Evolutionary conservation across 495 filamentous ascomycete genomes (phyloP).

Genomic region (Wilcoxina mikolae): DNA sequence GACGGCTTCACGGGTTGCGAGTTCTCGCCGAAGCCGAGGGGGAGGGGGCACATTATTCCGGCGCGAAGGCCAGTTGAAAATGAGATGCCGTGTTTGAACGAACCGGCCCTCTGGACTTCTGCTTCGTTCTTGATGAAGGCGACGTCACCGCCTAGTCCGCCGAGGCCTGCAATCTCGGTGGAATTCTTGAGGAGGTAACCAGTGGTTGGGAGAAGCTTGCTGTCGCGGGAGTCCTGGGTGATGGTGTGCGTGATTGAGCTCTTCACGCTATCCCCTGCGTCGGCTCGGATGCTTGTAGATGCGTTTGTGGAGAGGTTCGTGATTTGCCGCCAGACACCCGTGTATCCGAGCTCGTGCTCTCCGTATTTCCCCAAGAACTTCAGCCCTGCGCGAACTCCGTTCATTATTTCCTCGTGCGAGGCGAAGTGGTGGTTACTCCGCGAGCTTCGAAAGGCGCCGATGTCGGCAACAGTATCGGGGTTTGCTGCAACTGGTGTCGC

Average conservation of each 20-base stretch:
- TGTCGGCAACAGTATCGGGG: constrained; percentile 57
- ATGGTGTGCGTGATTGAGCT: constrained; percentile 70
- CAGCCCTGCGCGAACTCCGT: constrained; percentile 60
- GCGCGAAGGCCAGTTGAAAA: constrained; percentile 56
- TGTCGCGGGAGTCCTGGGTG: constrained; percentile 62
- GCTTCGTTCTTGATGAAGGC: constrained; percentile 77
- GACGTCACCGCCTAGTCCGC: constrained; percentile 72
- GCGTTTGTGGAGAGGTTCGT: constrained; percentile 60
- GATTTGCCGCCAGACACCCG: constrained; percentile 71
- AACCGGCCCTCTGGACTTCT: constrained; percentile 58
- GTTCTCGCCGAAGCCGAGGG: constrained; percentile 40
- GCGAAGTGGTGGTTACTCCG: constrained; percentile 72
- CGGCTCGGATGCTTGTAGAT: constrained; percentile 61
- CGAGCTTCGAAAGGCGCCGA: constrained; percentile 63
- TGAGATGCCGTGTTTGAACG: constrained; percentile 51
- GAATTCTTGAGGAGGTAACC: constrained; percentile 64
- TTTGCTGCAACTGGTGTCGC: constrained; percentile 66
- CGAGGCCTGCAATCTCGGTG: constrained; percentile 75
- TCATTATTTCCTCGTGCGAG: constrained; percentile 81
- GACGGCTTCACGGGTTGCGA: constrained; percentile 42
- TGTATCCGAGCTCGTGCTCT: constrained; percentile 59
- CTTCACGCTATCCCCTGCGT: constrained; percentile 86
- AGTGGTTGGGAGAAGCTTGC: constrained; percentile 61
- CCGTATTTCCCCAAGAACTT: constrained; percentile 48
- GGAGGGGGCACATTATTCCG: constrained; percentile 44